A percentile compares a stretch with the other conserved stretches of the same genome.
These are phyloP conservation scores for Populus tremula DNA, from an alignment of 345 rosid genomes.

Conservation along the genomic window DNA sequence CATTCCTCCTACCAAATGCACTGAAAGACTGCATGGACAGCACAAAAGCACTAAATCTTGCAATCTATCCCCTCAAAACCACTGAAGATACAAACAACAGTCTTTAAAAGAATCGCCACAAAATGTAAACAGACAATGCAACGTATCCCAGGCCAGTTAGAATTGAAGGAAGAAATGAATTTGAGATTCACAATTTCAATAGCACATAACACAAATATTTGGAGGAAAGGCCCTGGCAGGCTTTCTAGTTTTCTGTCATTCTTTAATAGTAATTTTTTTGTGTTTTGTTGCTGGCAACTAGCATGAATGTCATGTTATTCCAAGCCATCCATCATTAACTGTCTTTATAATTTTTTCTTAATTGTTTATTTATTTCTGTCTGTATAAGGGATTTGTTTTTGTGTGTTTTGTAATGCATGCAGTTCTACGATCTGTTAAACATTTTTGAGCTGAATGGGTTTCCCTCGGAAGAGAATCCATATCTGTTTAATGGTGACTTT, in stretches of 20 bases:
- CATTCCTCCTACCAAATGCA: too few relatives aligned
- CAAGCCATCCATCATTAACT: neutral
- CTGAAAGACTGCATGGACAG: too few relatives aligned
- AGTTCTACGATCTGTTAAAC: slow-evolving; percentile 91
- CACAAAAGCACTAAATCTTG: too few relatives aligned
- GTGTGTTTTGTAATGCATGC: slow-evolving; percentile 33
- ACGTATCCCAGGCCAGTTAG: too few relatives aligned
- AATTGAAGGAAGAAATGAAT: too few relatives aligned
- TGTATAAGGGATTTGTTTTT: neutral
- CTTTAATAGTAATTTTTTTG: neutral
- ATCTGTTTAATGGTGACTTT: slow-evolving; percentile 93
- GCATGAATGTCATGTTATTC: neutral
- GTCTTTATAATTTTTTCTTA: neutral
- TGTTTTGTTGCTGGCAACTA: neutral
- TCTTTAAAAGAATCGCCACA: too few relatives aligned
- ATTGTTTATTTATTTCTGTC: neutral
- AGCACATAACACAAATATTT: too few relatives aligned
- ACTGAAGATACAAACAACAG: too few relatives aligned
- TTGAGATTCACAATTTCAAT: too few relatives aligned
- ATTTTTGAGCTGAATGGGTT: slow-evolving; percentile 96
- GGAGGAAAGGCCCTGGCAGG: too few relatives aligned
- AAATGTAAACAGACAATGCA: too few relatives aligned
- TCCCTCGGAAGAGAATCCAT: slow-evolving; percentile 95
- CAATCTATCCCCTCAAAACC: too few relatives aligned
- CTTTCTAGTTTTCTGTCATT: neutral